phyloP scores from a whole-genome alignment of 257 asterid genomes.

The Eustoma russellianum region DNA sequence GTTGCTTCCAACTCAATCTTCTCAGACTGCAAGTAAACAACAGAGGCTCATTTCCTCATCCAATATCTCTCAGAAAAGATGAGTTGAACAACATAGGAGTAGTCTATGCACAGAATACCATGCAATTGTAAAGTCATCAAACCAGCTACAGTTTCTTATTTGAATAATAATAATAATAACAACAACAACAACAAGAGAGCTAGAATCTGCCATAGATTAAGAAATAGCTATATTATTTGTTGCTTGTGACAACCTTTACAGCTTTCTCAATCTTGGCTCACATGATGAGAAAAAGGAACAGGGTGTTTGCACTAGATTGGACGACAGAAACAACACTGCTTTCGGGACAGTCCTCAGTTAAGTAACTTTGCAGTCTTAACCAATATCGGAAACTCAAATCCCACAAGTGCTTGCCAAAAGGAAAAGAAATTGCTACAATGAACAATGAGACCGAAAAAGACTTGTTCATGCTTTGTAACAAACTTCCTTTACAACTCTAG shows the following conservation, averaged over 20 bases:
- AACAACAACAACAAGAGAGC: too few species aligned
- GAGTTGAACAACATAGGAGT: not conserved
- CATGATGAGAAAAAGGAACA: too few species aligned
- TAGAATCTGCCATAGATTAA: not conserved
- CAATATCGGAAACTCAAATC: too few species aligned
- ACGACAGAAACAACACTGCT: not conserved
- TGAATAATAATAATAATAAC: too few species aligned
- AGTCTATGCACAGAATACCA: not conserved
- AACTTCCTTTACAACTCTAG: too few species aligned
- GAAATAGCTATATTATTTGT: not conserved
- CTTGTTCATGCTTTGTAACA: too few species aligned
- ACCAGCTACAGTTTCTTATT: not conserved
- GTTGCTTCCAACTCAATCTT: slow-evolving; percentile 97
- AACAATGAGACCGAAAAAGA: too few species aligned
- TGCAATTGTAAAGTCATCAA: not conserved
- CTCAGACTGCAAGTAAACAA: slow-evolving; percentile 52
- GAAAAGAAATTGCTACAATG: too few species aligned
- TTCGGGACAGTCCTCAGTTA: not conserved
- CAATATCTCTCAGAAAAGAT: not conserved
- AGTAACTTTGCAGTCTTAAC: not conserved
- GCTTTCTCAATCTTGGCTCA: not conserved
- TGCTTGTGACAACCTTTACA: not conserved
- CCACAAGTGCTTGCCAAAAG: too few species aligned
- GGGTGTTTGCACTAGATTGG: too few species aligned
- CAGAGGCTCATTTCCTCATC: slow-evolving; percentile 3